These are phyloP conservation scores for Tephrocybe rancida DNA, from an alignment of 768 basidiomycete species.

Conservation along the genomic window DNA sequence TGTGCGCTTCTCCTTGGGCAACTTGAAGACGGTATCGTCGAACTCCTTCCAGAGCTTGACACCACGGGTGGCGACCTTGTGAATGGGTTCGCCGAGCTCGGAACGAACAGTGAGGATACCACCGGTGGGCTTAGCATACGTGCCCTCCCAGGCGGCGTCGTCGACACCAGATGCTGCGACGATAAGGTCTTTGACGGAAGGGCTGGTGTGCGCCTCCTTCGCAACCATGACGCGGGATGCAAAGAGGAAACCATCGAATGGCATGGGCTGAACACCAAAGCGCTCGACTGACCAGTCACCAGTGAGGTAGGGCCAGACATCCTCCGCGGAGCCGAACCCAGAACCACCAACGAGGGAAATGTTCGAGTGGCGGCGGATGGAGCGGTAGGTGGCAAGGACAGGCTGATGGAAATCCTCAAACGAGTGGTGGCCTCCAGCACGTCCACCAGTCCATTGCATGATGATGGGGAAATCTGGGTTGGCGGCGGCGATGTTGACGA, in stretches of 20 bases:
- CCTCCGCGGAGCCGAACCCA: conserved; percentile 93
- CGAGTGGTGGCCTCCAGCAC: conserved; percentile 97
- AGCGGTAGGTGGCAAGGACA: conserved; percentile 83
- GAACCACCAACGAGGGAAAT: conserved; percentile 92
- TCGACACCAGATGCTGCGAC: conserved; percentile 91
- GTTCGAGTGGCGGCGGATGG: conserved; percentile 89
- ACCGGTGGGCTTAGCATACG: conserved; percentile 91
- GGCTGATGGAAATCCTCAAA: conserved; percentile 99
- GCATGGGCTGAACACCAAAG: conserved; percentile 92
- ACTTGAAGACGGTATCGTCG: conserved; percentile 92
- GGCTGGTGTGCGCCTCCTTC: conserved; percentile 94
- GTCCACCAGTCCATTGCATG: conserved; percentile 98
- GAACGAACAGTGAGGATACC: conserved; percentile 97
- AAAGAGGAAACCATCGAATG: conserved; percentile 96
- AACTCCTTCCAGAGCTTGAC: conserved; percentile 99
- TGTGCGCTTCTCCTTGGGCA: conserved; percentile 93
- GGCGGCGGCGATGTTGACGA: conserved; percentile 91
- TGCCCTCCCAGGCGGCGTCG: conserved; percentile 91
- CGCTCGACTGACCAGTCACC: conserved; percentile 90
- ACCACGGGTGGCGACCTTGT: conserved; percentile 96
- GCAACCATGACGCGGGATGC: conserved; percentile 99
- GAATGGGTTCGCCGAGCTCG: conserved; percentile 97
- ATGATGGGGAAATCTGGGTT: conserved; percentile 98
- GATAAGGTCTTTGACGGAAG: conserved; percentile 95
- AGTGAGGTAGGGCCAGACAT: conserved; percentile 95